Conservation (phyloP, 2,329 filamentous ascomycete species). For the Calonectria leucothoes region DNA sequence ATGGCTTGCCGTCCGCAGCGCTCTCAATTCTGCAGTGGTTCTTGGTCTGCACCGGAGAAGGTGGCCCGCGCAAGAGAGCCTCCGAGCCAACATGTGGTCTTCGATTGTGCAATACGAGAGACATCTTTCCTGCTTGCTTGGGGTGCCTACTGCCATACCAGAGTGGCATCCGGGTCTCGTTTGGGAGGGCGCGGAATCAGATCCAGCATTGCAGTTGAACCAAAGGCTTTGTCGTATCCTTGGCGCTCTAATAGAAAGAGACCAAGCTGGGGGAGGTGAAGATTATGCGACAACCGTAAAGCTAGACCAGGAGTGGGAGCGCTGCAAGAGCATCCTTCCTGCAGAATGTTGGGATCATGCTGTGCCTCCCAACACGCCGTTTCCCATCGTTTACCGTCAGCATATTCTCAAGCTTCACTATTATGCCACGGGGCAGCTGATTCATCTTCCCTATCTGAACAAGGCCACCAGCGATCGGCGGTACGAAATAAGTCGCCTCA, state of each 20-base stretch:
- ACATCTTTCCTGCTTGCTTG: slow-evolving; percentile 35
- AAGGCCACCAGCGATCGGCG: slow-evolving; percentile 48
- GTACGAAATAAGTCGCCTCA: slow-evolving; percentile 51
- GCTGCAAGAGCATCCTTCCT: not conserved
- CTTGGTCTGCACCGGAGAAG: slow-evolving; percentile 56
- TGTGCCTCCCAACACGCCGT: not conserved
- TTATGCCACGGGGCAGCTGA: slow-evolving; percentile 50
- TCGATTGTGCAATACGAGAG: slow-evolving; percentile 57
- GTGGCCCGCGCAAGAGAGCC: not conserved
- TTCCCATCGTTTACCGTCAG: slow-evolving; percentile 27
- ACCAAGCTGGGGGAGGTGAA: not conserved
- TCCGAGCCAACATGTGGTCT: slow-evolving; percentile 50
- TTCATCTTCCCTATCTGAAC: slow-evolving; percentile 61
- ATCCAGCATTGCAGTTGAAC: not conserved
- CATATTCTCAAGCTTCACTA: slow-evolving; percentile 53
- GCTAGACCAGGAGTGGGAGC: not conserved
- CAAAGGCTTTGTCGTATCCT: not conserved
- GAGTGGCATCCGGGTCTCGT: not conserved
- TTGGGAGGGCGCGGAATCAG: not conserved
- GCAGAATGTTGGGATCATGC: not conserved
- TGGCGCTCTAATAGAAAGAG: not conserved
- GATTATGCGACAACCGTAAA: not conserved
- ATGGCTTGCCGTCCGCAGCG: slow-evolving; percentile 64
- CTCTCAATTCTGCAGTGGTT: slow-evolving; percentile 62
- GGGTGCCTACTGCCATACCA: slow-evolving; percentile 10